These are phyloP conservation scores for Kluyveromyces sp. DNA, from an alignment of 1,139 yeast species.

Conservation along the genomic window DNA sequence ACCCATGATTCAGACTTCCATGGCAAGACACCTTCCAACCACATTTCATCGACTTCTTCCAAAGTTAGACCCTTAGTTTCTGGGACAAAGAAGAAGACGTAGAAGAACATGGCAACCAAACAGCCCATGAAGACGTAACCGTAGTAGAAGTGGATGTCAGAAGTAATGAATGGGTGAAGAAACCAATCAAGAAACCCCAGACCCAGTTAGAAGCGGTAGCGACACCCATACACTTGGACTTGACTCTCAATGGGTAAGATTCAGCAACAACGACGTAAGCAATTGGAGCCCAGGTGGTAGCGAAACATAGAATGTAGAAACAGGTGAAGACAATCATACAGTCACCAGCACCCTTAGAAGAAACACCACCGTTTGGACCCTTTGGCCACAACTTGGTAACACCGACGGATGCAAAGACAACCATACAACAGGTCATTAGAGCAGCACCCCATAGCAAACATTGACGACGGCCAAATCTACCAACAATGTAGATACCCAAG, in stretches of 20 bases:
- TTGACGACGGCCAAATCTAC: constrained; percentile 55
- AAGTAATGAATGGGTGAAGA: constrained; percentile 69
- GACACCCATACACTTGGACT: constrained; percentile 70
- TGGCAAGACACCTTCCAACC: constrained; percentile 24
- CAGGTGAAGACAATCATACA: constrained; percentile 76
- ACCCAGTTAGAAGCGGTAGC: constrained; percentile 71
- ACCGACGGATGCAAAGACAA: constrained; percentile 57
- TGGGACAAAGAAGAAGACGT: constrained; percentile 58
- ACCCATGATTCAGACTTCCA: constrained; percentile 26
- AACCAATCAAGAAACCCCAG: constrained; percentile 72
- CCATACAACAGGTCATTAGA: constrained; percentile 50
- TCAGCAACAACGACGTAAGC: constrained; percentile 68
- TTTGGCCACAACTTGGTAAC: constrained; percentile 47
- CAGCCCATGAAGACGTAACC: constrained; percentile 76
- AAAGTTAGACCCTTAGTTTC: constrained; percentile 66
- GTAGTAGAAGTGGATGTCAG: constrained; percentile 48
- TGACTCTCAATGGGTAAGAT: constrained; percentile 69
- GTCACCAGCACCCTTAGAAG: constrained; percentile 50
- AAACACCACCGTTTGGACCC: constrained; percentile 28
- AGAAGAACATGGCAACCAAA: constrained; percentile 49
- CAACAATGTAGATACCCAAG: constrained; percentile 53
- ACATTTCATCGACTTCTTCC: constrained; percentile 66
- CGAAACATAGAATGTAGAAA: constrained; percentile 71
- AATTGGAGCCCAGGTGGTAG: constrained; percentile 79
- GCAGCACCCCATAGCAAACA: constrained; percentile 52